phyloP scores from a whole-genome alignment of 1,139 yeast genomes.

The Saccharomyces pastorianus region DNA sequence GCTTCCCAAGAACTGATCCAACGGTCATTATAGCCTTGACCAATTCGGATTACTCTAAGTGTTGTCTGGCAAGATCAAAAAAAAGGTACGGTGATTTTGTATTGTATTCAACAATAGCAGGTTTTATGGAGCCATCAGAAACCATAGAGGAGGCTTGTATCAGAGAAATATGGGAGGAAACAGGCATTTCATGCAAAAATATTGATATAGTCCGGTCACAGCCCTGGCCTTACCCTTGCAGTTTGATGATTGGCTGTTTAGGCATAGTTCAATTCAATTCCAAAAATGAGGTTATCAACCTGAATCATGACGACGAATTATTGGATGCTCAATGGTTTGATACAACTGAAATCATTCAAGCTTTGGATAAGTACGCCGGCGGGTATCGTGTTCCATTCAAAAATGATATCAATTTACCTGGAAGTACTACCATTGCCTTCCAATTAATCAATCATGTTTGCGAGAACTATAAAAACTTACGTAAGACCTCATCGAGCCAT shows the following conservation, averaged over 20 bases:
- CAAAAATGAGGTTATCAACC: conserved; percentile 49
- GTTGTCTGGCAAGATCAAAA: conserved; percentile 64
- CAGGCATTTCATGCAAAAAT: conserved; percentile 62
- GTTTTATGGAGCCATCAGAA: conserved; percentile 93
- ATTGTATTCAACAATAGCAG: conserved; percentile 83
- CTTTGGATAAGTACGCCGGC: conserved; percentile 33
- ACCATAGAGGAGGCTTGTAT: conserved; percentile 81
- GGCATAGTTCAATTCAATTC: conserved; percentile 65
- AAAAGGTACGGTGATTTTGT: conserved; percentile 42
- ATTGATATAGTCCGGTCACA: conserved; percentile 64
- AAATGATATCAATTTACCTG: conserved; percentile 38
- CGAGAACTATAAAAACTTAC: conserved; percentile 14
- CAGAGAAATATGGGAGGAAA: conserved; percentile 91
- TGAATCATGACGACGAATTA: conserved; percentile 79
- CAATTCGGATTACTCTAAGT: conserved; percentile 49
- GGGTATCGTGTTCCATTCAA: conserved; percentile 20
- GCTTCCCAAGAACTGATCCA: conserved; percentile 89
- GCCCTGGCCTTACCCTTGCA: conserved; percentile 96
- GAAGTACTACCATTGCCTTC: conserved; percentile 43
- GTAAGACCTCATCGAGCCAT: neutral
- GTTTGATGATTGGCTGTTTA: conserved; percentile 86
- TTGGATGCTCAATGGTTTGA: conserved; percentile 82
- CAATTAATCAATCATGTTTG: conserved; percentile 32
- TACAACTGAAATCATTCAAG: conserved; percentile 39
- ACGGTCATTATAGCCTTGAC: conserved; percentile 77